These are phyloP conservation scores for Monosporascus sp. DNA, from an alignment of 2,329 filamentous ascomycete genomes.

Conservation along the genomic window DNA sequence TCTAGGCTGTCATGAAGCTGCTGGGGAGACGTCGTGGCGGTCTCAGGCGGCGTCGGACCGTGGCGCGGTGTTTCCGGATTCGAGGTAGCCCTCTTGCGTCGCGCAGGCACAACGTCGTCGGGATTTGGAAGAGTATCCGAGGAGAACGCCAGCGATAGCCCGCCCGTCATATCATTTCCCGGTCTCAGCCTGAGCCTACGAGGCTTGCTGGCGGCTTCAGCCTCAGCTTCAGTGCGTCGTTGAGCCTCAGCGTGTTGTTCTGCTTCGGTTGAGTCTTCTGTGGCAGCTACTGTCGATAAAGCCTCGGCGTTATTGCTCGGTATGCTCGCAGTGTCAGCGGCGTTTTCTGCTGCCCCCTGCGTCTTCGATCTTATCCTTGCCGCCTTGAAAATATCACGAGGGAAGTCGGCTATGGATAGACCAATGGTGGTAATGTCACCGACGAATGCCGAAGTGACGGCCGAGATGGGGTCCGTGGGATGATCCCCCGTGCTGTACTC, in stretches of 20 bases:
- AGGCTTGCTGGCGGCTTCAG: neutral
- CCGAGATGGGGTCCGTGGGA: slow-evolving; percentile 73
- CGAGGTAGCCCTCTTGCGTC: neutral
- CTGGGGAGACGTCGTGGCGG: slow-evolving; percentile 3
- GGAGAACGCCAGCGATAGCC: neutral
- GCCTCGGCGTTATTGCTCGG: neutral
- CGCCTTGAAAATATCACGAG: slow-evolving; percentile 48
- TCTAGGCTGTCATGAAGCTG: slow-evolving; percentile 40
- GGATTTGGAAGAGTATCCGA: neutral
- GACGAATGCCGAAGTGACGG: slow-evolving; percentile 71
- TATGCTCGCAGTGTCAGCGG: neutral
- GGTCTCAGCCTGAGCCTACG: neutral
- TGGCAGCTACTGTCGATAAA: neutral
- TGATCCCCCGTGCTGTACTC: slow-evolving; percentile 77
- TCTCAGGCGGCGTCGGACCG: neutral
- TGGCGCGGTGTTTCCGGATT: neutral
- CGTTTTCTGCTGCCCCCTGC: slow-evolving; percentile 14
- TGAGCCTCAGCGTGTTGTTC: neutral
- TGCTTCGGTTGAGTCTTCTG: neutral
- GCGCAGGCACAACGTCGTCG: neutral
- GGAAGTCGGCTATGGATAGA: slow-evolving; percentile 75
- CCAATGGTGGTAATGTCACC: slow-evolving; percentile 76
- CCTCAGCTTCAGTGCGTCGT: neutral
- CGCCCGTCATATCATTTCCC: neutral
- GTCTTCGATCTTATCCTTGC: slow-evolving; percentile 10